These are phyloP conservation scores for Pythium grandisporangium DNA, from an alignment of 352 stramenopile species.

Conservation along the genomic window DNA sequence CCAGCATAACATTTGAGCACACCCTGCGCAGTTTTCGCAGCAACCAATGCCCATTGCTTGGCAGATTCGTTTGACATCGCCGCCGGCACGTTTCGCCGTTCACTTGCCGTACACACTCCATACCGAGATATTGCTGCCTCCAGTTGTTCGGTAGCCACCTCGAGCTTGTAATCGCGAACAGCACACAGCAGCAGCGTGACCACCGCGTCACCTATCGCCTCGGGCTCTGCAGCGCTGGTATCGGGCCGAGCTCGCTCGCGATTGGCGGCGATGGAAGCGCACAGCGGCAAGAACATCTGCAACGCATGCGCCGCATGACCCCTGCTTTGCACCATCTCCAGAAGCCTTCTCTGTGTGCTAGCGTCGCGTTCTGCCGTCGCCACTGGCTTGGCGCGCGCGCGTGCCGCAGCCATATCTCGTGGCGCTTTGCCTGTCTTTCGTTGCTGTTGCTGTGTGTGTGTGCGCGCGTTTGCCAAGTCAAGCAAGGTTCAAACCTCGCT, in stretches of 20 bases:
- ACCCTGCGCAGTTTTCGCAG: constrained; percentile 49
- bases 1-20: constrained; percentile 49
- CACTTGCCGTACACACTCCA: neutral
- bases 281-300: constrained; percentile 1
- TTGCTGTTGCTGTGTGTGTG: no score
- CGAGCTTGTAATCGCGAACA: no score
- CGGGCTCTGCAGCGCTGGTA: no score
- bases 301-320: constrained; percentile 10
- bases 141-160: no score
- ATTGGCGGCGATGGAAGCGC: neutral
- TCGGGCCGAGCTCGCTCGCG: no score
- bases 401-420: no score
- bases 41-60: constrained; percentile 28
- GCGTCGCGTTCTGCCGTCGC: constrained; percentile 4
- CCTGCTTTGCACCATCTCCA: constrained; percentile 10
- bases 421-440: no score
- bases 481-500: constrained; percentile 12
- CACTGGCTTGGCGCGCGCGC: no score
- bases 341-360: constrained; percentile 16
- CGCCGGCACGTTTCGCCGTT: neutral
- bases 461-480: constrained; percentile 1
- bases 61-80: constrained; percentile 1
- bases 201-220: no score
- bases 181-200: no score
- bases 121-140: no score